Conservation (phyloP, 768 basidiomycete species). For the Boletus rubropictus region DNA sequence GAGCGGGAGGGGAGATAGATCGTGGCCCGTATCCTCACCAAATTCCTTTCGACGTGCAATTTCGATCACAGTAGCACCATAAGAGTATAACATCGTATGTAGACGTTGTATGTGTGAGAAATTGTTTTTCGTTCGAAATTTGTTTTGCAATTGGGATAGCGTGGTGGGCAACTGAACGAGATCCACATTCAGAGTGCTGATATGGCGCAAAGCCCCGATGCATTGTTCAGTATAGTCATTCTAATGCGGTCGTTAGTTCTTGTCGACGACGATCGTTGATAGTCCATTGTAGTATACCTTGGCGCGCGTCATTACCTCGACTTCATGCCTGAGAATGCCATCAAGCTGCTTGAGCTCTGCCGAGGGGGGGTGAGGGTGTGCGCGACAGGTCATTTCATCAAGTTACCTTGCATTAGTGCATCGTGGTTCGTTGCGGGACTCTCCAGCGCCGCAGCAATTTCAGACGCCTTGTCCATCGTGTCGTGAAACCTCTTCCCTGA, state of each 20-base stretch:
- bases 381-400: not conserved
- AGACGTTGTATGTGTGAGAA: slow-evolving; percentile 89
- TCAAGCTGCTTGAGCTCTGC: slow-evolving; percentile 64
- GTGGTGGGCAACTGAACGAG: slow-evolving; percentile 67
- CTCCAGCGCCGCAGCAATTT: slow-evolving; percentile 47
- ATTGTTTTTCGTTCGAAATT: slow-evolving; percentile 70
- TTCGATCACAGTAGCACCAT: slow-evolving; percentile 86
- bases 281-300: slow-evolving; percentile 37
- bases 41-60: slow-evolving; percentile 90
- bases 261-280: not conserved
- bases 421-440: slow-evolving; percentile 50
- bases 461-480: slow-evolving; percentile 49
- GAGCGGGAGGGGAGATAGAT: not conserved
- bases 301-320: slow-evolving; percentile 48
- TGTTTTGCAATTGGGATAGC: slow-evolving; percentile 60
- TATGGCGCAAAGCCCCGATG: slow-evolving; percentile 61
- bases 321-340: slow-evolving; percentile 52
- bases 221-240: slow-evolving; percentile 68
- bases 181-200: slow-evolving; percentile 76
- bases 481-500: slow-evolving; percentile 56
- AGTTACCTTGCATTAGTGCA: slow-evolving; percentile 46
- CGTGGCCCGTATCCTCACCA: slow-evolving; percentile 40
- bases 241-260: slow-evolving; percentile 34
- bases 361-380: slow-evolving; percentile 1
- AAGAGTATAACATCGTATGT: slow-evolving; percentile 87